Evolutionary conservation across 805 yeast genomes (phyloP).

Genomic region (Spathaspora arborariae): DNA sequence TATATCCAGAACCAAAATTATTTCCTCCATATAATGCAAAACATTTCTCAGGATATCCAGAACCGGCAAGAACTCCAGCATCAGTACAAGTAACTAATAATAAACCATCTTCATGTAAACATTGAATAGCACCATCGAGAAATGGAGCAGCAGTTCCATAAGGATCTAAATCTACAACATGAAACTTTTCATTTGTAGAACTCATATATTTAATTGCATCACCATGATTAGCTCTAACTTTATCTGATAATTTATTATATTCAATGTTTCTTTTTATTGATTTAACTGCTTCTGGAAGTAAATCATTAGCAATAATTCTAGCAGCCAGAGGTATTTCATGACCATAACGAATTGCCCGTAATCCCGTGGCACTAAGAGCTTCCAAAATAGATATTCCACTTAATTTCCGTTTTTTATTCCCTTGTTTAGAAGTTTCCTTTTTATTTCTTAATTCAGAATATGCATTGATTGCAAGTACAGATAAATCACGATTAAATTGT

Average conservation of each 20-base stretch:
- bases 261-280: conserved; percentile 70
- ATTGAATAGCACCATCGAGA: conserved; percentile 84
- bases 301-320: conserved; percentile 83
- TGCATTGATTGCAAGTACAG: conserved; percentile 80
- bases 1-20: conserved; percentile 58
- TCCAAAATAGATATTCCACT: conserved; percentile 65
- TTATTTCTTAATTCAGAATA: conserved; percentile 62
- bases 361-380: conserved; percentile 92
- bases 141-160: conserved; percentile 98
- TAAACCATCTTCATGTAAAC: conserved; percentile 80
- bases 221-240: conserved; percentile 68
- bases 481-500: conserved; percentile 91
- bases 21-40: conserved; percentile 93
- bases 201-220: conserved; percentile 88
- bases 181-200: conserved; percentile 52
- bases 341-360: conserved; percentile 90
- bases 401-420: conserved; percentile 13
- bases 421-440: conserved; percentile 5
- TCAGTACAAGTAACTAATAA: conserved; percentile 94
- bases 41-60: conserved; percentile 95
- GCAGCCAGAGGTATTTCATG: conserved; percentile 80
- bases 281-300: conserved; percentile 79
- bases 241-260: conserved; percentile 55
- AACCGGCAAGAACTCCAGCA: conserved; percentile 91
- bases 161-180: conserved; percentile 92